Evolutionary conservation across 176 grass and related monocot genomes (phyloP).

Genomic region (Eragrostis nindensis): DNA sequence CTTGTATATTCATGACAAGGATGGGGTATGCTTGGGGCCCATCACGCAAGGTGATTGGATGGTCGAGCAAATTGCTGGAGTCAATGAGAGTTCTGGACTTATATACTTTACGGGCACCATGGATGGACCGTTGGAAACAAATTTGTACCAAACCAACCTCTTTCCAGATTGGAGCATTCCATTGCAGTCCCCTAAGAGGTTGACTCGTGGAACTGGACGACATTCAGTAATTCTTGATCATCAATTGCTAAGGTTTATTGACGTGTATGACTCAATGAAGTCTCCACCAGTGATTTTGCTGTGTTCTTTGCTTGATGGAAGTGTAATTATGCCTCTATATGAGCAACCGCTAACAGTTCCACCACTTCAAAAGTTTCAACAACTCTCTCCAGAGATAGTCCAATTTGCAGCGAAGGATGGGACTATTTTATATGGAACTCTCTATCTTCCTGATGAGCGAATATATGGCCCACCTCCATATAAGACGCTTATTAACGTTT

Average conservation of each 20-base stretch:
- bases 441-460: slow-evolving; percentile 88
- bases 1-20: slow-evolving; percentile 83
- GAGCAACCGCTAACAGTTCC: slow-evolving; percentile 71
- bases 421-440: slow-evolving; percentile 75
- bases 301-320: slow-evolving; percentile 91
- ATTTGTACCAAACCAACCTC: slow-evolving; percentile 77
- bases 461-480: slow-evolving; percentile 95
- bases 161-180: slow-evolving; percentile 80
- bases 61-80: slow-evolving; percentile 95
- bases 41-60: slow-evolving; percentile 94
- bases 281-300: slow-evolving; percentile 76
- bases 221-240: slow-evolving; percentile 96
- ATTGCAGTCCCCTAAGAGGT: slow-evolving; percentile 74
- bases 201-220: slow-evolving; percentile 80
- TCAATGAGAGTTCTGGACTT: slow-evolving; percentile 86
- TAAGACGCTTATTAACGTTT: slow-evolving; percentile 80
- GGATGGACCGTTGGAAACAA: slow-evolving; percentile 92
- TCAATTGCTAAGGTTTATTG: slow-evolving; percentile 90
- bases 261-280: slow-evolving; percentile 87
- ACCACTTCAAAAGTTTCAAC: slow-evolving; percentile 70
- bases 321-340: slow-evolving; percentile 81
- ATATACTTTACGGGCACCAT: slow-evolving; percentile 83
- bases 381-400: slow-evolving; percentile 77
- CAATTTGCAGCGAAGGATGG: slow-evolving; percentile 85
- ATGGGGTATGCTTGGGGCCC: slow-evolving; percentile 80